These are phyloP conservation scores for Begonia fuchsioides DNA, from an alignment of 306 rosid genomes.

Conservation along the genomic window DNA sequence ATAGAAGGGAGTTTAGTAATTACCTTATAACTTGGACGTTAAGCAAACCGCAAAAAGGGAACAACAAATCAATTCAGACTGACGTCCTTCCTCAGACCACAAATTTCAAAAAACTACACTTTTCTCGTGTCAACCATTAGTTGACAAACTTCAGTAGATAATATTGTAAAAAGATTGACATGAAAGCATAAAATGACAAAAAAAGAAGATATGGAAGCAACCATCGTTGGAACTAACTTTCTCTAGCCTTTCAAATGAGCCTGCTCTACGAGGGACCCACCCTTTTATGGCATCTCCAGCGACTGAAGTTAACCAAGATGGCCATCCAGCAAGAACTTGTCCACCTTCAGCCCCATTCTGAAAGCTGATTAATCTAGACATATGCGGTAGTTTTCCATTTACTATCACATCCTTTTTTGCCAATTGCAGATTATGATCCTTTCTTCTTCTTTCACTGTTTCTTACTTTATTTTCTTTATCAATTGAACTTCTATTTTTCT, in stretches of 20 bases:
- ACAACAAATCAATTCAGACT: too few relatives aligned
- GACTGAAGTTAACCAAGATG: constrained; percentile 71
- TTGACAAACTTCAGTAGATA: too few relatives aligned
- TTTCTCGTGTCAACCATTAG: too few relatives aligned
- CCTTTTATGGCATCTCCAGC: constrained; percentile 94
- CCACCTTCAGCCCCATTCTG: constrained; percentile 19
- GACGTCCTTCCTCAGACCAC: too few relatives aligned
- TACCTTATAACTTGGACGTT: too few relatives aligned
- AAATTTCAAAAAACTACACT: too few relatives aligned
- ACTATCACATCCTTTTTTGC: constrained; percentile 14
- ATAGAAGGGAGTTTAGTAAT: too few relatives aligned
- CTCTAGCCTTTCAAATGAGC: constrained; percentile 78
- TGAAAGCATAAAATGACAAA: too few relatives aligned
- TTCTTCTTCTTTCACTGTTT: constrained; percentile 8
- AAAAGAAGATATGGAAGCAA: constrained; percentile 1
- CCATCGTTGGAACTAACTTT: constrained; percentile 55
- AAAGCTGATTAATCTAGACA: constrained; percentile 48
- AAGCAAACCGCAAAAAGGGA: too few relatives aligned
- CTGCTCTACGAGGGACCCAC: constrained; percentile 75
- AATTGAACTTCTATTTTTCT: constrained; percentile 13
- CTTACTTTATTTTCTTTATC: constrained; percentile 17
- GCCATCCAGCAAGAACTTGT: constrained; percentile 52
- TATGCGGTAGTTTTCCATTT: constrained; percentile 17
- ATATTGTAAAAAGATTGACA: too few relatives aligned
- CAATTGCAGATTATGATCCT: constrained; percentile 18